These are phyloP conservation scores for Neurospora pannonica DNA, from an alignment of 495 filamentous ascomycete genomes.

Conservation along the genomic window DNA sequence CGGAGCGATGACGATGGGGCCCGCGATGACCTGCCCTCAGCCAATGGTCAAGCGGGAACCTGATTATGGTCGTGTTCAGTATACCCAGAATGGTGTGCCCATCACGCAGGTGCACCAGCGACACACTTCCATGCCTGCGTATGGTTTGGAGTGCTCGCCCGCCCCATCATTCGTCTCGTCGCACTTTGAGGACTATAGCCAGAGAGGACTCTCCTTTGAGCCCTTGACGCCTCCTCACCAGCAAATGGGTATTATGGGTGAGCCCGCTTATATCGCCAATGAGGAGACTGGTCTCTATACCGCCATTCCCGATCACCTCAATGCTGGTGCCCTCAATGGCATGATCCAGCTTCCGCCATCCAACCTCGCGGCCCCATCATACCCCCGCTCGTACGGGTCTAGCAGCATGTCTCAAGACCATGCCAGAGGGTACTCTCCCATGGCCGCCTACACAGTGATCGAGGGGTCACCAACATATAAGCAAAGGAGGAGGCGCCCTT, in stretches of 20 bases:
- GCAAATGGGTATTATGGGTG: conserved; percentile 61
- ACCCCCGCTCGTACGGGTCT: conserved; percentile 59
- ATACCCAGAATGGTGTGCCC: conserved; percentile 84
- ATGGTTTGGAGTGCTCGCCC: conserved; percentile 88
- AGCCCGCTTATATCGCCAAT: conserved; percentile 94
- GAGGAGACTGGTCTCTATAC: conserved; percentile 95
- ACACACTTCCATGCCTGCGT: conserved; percentile 94
- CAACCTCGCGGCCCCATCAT: conserved; percentile 69
- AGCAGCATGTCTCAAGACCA: conserved; percentile 39
- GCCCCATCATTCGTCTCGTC: conserved; percentile 96
- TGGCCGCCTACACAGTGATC: conserved; percentile 75
- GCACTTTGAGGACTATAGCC: conserved; percentile 94
- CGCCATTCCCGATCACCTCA: conserved; percentile 73
- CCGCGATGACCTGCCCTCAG: conserved; percentile 53
- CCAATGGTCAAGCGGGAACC: conserved; percentile 74
- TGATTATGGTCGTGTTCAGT: conserved; percentile 65
- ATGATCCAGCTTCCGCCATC: conserved; percentile 90
- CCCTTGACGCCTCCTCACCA: conserved; percentile 93
- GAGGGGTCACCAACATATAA: conserved; percentile 98
- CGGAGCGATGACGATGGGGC: conserved; percentile 51
- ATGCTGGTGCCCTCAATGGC: conserved; percentile 51
- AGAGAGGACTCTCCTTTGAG: conserved; percentile 90
- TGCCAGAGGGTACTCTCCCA: neutral
- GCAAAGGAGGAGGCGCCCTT: conserved; percentile 86
- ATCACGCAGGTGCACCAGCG: conserved; percentile 74